These are phyloP conservation scores for Silene latifolia DNA, from an alignment of 148 eudicot species.

Conservation along the genomic window DNA sequence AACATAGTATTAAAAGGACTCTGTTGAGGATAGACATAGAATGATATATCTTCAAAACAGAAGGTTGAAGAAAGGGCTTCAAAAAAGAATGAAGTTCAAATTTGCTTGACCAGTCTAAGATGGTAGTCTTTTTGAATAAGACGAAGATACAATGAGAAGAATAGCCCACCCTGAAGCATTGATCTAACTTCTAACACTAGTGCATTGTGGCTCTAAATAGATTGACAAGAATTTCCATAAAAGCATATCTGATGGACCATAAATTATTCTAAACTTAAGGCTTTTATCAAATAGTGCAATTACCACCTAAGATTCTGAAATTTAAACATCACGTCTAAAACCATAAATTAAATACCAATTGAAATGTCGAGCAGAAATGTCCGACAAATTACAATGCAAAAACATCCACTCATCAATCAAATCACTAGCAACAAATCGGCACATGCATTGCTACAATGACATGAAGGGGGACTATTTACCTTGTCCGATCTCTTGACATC, in stretches of 20 bases:
- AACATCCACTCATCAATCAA: too few relatives aligned
- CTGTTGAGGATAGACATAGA: neutral
- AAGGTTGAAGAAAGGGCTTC: neutral
- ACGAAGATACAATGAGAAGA: neutral
- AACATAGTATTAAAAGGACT: neutral
- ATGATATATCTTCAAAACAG: neutral
- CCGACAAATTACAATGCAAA: neutral
- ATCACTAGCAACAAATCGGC: neutral
- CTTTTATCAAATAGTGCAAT: too few relatives aligned
- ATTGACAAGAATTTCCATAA: neutral
- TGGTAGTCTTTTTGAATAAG: neutral
- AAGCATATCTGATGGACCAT: neutral
- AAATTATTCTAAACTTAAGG: too few relatives aligned
- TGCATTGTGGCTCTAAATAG: neutral
- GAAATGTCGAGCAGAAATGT: neutral
- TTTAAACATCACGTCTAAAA: neutral
- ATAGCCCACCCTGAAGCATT: neutral
- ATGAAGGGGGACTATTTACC: constrained; percentile 21
- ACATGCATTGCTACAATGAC: neutral
- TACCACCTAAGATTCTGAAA: neutral
- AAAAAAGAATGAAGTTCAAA: neutral
- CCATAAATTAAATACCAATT: neutral
- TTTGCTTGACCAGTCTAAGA: neutral
- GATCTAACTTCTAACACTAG: neutral
- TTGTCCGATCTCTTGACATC: constrained; percentile 49